phyloP scores from a whole-genome alignment of 2,329 filamentous ascomycete species.

The Verticillium zaregamsianum region DNA sequence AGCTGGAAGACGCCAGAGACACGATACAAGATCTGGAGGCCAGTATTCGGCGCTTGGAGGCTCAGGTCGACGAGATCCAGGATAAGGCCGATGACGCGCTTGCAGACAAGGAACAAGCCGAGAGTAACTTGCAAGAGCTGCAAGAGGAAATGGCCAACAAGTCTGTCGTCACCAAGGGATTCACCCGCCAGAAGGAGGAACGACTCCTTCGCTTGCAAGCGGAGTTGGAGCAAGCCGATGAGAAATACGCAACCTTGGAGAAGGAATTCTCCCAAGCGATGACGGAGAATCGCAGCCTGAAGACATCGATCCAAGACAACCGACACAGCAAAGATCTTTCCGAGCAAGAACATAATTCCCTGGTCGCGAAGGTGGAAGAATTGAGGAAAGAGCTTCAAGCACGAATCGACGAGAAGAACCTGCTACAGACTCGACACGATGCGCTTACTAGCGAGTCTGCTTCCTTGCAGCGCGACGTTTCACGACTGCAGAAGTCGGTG shows the following conservation, averaged over 20 bases:
- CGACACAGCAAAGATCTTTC: slow-evolving; percentile 21
- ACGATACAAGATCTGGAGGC: slow-evolving; percentile 56
- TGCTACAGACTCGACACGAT: slow-evolving; percentile 66
- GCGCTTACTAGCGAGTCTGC: slow-evolving; percentile 61
- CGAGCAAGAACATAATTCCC: slow-evolving; percentile 30
- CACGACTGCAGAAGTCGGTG: slow-evolving; percentile 41
- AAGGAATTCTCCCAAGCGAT: slow-evolving; percentile 43
- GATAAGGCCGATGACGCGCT: slow-evolving; percentile 50
- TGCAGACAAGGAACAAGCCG: slow-evolving; percentile 51
- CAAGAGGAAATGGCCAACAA: slow-evolving; percentile 78
- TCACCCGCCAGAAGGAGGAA: slow-evolving; percentile 72
- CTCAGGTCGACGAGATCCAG: slow-evolving; percentile 50
- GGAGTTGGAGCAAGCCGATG: slow-evolving; percentile 53
- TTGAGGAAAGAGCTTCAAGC: slow-evolving; percentile 56
- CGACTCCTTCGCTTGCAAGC: slow-evolving; percentile 62
- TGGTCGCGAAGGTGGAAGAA: slow-evolving; percentile 48
- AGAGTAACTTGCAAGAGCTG: slow-evolving; percentile 58
- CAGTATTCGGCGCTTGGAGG: slow-evolving; percentile 46
- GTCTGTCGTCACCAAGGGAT: slow-evolving; percentile 69
- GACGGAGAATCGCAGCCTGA: slow-evolving; percentile 41
- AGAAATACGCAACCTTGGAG: slow-evolving; percentile 47
- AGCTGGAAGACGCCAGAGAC: slow-evolving; percentile 52
- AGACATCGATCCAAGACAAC: slow-evolving; percentile 37
- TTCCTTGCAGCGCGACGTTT: slow-evolving; percentile 61
- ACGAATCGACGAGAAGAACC: slow-evolving; percentile 61